phyloP scores from a whole-genome alignment of 208 protist species.

The Entamoeba moshkovskii region DNA sequence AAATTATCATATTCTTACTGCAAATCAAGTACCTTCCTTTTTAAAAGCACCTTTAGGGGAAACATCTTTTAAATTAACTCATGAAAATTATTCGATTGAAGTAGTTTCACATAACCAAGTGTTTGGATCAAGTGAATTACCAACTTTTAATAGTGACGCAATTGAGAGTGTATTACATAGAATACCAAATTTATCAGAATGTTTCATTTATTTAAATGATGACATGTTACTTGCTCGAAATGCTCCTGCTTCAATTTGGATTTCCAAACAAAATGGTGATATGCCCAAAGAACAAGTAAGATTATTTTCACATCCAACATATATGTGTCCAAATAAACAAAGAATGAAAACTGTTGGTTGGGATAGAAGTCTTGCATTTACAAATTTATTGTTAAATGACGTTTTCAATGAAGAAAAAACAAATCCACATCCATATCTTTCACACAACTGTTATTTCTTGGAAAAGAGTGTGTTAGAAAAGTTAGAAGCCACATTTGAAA shows the following conservation, averaged over 20 bases:
- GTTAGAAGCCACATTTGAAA: too few species aligned
- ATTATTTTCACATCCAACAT: too few species aligned
- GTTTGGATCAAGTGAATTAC: background rate
- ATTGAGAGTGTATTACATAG: background rate
- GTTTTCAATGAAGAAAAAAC: too few species aligned
- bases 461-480: too few species aligned
- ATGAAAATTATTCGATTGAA: background rate
- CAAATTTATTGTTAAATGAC: too few species aligned
- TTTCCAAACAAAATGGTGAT: too few species aligned
- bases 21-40: background rate
- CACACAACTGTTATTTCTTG: too few species aligned
- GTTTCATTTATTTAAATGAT: slow-evolving; percentile 6
- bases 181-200: background rate
- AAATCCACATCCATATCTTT: too few species aligned
- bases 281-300: too few species aligned
- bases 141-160: background rate
- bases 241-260: background rate
- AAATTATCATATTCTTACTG: background rate
- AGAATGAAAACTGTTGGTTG: too few species aligned
- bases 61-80: background rate
- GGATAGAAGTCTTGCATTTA: too few species aligned
- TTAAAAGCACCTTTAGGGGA: background rate
- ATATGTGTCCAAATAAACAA: too few species aligned
- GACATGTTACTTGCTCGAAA: background rate
- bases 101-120: background rate